Conservation (phyloP, 192 early-diverging fungal genomes). For the Chytriomyces sp. region DNA sequence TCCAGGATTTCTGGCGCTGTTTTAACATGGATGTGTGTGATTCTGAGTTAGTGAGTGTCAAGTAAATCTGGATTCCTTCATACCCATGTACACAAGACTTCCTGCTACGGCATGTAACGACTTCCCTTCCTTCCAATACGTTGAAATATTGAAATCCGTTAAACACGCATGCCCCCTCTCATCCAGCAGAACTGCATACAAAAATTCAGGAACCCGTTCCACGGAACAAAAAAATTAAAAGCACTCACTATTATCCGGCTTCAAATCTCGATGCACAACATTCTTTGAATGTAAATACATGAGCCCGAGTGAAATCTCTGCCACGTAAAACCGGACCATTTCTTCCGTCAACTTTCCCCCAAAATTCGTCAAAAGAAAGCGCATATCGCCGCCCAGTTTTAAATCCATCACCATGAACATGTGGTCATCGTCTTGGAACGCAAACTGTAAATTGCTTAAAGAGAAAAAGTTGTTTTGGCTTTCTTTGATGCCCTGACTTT, state of each 20-base stretch:
- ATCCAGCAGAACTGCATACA: constrained; percentile 49
- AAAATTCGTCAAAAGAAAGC: constrained; percentile 53
- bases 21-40: no score
- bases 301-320: constrained; percentile 54
- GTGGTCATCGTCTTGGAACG: constrained; percentile 69
- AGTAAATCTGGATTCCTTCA: neutral
- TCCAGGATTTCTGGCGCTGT: constrained; percentile 52
- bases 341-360: constrained; percentile 49
- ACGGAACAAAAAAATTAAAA: constrained; percentile 39
- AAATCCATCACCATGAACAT: constrained; percentile 70
- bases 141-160: constrained; percentile 63
- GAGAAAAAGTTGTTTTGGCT: constrained; percentile 54
- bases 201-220: neutral
- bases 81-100: constrained; percentile 79
- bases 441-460: constrained; percentile 69
- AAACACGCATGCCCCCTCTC: constrained; percentile 55
- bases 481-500: neutral
- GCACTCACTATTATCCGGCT: constrained; percentile 49
- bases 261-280: constrained; percentile 61
- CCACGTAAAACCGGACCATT: constrained; percentile 48
- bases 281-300: constrained; percentile 53
- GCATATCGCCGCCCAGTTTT: constrained; percentile 63
- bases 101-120: constrained; percentile 55
- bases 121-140: constrained; percentile 50
- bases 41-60: neutral